Evolutionary conservation across 768 basidiomycete genomes (phyloP).

Genomic region (Phallus indusiatus): DNA sequence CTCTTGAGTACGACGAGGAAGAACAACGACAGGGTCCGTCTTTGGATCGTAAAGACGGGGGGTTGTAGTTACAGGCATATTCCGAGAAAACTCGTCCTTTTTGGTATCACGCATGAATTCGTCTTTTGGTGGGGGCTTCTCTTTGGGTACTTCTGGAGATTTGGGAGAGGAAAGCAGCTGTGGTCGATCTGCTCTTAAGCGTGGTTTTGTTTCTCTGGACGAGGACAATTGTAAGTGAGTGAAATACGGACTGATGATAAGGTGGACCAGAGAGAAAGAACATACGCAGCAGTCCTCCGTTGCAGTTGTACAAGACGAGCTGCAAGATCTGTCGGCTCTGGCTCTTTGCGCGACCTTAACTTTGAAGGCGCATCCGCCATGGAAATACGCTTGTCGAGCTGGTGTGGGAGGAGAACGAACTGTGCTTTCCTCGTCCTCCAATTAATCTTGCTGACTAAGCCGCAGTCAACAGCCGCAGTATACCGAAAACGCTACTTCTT

Average conservation of each 20-base stretch:
- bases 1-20: constrained; percentile 51
- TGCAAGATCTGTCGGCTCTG: constrained; percentile 40
- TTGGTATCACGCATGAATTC: constrained; percentile 33
- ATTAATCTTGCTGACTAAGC: not conserved
- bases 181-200: constrained; percentile 39
- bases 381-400: not conserved
- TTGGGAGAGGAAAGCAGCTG: constrained; percentile 21
- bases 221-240: constrained; percentile 9
- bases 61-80: constrained; percentile 45
- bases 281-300: constrained; percentile 52
- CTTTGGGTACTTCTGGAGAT: constrained; percentile 26
- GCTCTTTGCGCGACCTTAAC: constrained; percentile 4
- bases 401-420: constrained; percentile 4
- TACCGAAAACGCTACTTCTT: not conserved
- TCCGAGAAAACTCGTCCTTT: constrained; percentile 60
- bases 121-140: constrained; percentile 25
- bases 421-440: constrained; percentile 2
- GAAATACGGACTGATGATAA: not conserved
- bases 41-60: constrained; percentile 64
- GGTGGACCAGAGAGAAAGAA: constrained; percentile 13
- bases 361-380: constrained; percentile 9
- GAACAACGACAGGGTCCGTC: constrained; percentile 45
- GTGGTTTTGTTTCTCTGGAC: constrained; percentile 34
- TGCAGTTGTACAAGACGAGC: constrained; percentile 61
- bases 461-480: constrained; percentile 7